A percentile compares a stretch with the other conserved stretches of the same genome.
Conservation (phyloP, 2,329 filamentous ascomycete genomes). For the Colletotrichum liaoningense region DNA sequence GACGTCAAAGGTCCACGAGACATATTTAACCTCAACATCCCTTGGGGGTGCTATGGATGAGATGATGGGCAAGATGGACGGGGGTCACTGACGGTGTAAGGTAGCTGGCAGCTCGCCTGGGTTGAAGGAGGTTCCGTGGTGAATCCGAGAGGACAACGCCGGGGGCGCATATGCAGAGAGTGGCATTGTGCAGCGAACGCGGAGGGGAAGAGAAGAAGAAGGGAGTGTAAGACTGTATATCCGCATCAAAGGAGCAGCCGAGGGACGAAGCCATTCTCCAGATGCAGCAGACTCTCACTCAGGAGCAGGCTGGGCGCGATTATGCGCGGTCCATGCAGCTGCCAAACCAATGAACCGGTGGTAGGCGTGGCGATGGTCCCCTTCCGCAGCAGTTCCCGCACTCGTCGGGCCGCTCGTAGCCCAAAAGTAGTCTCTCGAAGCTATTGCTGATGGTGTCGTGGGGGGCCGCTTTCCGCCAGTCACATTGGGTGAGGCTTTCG, state of each 20-base stretch:
- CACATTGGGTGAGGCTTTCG: slow-evolving; percentile 28
- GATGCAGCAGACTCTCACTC: not conserved
- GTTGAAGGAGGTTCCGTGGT: slow-evolving; percentile 19
- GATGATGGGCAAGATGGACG: not conserved
- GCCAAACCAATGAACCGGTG: slow-evolving; percentile 28
- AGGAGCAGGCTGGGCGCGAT: slow-evolving; percentile 27
- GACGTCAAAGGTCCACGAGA: slow-evolving; percentile 8
- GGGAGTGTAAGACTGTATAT: slow-evolving; percentile 27
- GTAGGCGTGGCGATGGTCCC: slow-evolving; percentile 17
- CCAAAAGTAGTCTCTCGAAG: slow-evolving; percentile 20
- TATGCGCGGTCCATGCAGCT: slow-evolving; percentile 28
- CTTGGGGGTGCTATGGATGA: not conserved
- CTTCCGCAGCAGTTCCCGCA: slow-evolving; percentile 33
- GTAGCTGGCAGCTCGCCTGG: slow-evolving; percentile 12
- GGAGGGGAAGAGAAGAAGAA: slow-evolving; percentile 12
- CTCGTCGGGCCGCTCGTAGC: slow-evolving; percentile 26
- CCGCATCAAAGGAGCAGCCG: slow-evolving; percentile 10
- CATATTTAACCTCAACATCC: slow-evolving; percentile 26
- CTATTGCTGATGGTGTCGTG: slow-evolving; percentile 19
- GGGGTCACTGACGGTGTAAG: not conserved
- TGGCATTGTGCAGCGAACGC: slow-evolving; percentile 24
- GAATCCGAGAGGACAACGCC: slow-evolving; percentile 21
- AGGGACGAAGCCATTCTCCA: not conserved
- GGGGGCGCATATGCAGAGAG: slow-evolving; percentile 26
- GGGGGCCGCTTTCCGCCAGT: slow-evolving; percentile 12